Conservation (phyloP, 2,329 filamentous ascomycete species). For the Geosmithia flava region DNA sequence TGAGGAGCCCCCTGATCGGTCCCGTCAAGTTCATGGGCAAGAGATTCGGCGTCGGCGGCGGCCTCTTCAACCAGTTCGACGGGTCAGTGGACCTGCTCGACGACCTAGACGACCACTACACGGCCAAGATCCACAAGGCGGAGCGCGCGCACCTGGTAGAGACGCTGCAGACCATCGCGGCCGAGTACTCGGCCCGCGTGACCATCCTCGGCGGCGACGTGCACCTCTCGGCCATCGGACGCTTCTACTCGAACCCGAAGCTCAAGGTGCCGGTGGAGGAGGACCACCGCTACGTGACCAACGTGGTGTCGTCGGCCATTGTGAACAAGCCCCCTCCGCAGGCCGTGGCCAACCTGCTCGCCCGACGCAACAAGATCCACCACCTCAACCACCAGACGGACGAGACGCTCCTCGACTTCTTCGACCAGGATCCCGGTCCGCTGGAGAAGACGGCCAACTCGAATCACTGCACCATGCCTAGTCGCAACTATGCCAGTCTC, state of each 20-base stretch:
- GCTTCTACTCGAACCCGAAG: constrained; percentile 86
- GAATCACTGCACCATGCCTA: constrained; percentile 84
- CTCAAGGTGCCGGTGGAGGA: constrained; percentile 64
- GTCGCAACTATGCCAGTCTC: constrained; percentile 85
- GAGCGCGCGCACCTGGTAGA: constrained; percentile 72
- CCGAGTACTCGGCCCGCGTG: constrained; percentile 76
- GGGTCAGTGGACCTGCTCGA: constrained; percentile 87
- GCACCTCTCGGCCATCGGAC: constrained; percentile 79
- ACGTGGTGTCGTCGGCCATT: constrained; percentile 88
- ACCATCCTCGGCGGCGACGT: constrained; percentile 93
- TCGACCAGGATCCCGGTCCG: constrained; percentile 75
- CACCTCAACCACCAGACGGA: constrained; percentile 63
- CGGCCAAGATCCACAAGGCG: constrained; percentile 78
- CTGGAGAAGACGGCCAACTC: constrained; percentile 59
- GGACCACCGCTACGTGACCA: constrained; percentile 91
- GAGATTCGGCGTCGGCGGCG: constrained; percentile 73
- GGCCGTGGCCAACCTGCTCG: constrained; percentile 80
- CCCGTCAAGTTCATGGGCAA: constrained; percentile 85
- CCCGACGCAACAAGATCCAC: constrained; percentile 75
- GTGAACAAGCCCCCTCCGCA: constrained; percentile 88
- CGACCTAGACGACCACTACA: constrained; percentile 93
- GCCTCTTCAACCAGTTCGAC: constrained; percentile 88
- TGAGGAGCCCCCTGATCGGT: constrained; percentile 74
- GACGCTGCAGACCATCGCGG: constrained; percentile 70
- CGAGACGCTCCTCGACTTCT: constrained; percentile 88